Percentiles rank a stretch among this genome's conserved stretches.
These are phyloP conservation scores for Epichloe uncinata DNA, from an alignment of 2,329 filamentous ascomycete genomes.

Conservation along the genomic window DNA sequence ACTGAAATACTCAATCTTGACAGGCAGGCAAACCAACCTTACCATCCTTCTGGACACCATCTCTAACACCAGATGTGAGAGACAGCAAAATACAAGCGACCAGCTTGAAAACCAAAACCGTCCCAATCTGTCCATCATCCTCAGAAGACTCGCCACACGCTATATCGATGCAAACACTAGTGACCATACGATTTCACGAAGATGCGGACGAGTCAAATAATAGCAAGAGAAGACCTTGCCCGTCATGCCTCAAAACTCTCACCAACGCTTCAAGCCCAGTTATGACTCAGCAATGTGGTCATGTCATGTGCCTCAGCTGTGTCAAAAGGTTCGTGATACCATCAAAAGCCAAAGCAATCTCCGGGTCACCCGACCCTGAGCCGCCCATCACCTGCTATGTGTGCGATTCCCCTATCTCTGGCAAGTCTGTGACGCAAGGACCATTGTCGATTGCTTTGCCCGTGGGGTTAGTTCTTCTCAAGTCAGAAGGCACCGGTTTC, in stretches of 20 bases:
- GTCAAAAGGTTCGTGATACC: slow-evolving; percentile 70
- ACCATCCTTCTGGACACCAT: slow-evolving; percentile 88
- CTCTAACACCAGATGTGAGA: slow-evolving; percentile 51
- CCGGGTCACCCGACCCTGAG: slow-evolving; percentile 28
- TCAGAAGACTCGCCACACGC: slow-evolving; percentile 51
- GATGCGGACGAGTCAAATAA: slow-evolving; percentile 40
- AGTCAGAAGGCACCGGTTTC: slow-evolving; percentile 83
- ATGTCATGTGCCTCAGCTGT: slow-evolving; percentile 79
- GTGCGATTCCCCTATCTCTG: slow-evolving; percentile 66
- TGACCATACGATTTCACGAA: slow-evolving; percentile 64
- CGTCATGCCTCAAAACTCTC: slow-evolving; percentile 71
- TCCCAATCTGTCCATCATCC: slow-evolving; percentile 67
- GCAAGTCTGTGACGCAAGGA: slow-evolving; percentile 27
- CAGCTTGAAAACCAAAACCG: slow-evolving; percentile 49
- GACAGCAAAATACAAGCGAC: slow-evolving; percentile 38
- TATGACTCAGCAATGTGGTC: slow-evolving; percentile 76
- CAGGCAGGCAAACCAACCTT: slow-evolving; percentile 51
- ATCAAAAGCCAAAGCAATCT: slow-evolving; percentile 23
- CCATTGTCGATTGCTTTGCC: slow-evolving; percentile 41
- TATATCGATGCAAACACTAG: slow-evolving; percentile 66
- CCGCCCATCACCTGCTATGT: slow-evolving; percentile 56
- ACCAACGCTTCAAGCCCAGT: slow-evolving; percentile 73
- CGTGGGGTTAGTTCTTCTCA: slow-evolving; percentile 65
- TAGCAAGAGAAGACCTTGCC: slow-evolving; percentile 46
- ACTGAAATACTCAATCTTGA: slow-evolving; percentile 25